Evolutionary conservation across 345 rosid genomes (phyloP), one percentile per base, ranked within the genome.

Genomic region (Citrus cavaleriei): DNA sequence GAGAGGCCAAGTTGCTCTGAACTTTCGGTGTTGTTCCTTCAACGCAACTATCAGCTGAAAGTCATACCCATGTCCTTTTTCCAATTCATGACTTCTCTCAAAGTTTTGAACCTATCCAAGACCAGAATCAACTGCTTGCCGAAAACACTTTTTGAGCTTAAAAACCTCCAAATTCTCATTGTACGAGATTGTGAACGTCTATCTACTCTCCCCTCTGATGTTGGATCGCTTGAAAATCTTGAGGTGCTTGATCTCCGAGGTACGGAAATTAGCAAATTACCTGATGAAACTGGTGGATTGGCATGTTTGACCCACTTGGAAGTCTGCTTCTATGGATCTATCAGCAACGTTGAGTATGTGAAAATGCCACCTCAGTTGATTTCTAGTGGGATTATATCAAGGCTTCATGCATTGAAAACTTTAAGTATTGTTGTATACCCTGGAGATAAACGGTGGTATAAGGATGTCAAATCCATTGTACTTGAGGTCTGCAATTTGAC

Each of bases 101-200:
- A 78, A 73, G 16, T 74, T 1, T 51, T 82, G 70, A 74, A 78
- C 79, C 21, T 82, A 32, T 78, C 81, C 30, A 70, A 55, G 42
- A 74, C 81, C 16, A 74, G 80, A 65, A 69, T 82, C 75, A 78
- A 79, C 24, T 73, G 59, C 46, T 51, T 82, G 79, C 81, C 84
- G 38, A 8, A 13, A 18, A 35, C 81, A 9, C 24, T 82, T 70
- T 68, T 30, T 7, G 7, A 74, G 34, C 81, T 82, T 37, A 14
- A 5, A 37, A 63, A 35, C 38, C 78, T 82, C 18, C 22, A 59
- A 57, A 13, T 24, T 10, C 79, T 82, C 9, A 6, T 74, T 60
- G 49, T 78, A 54, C 74, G 77, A 22, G 63, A 78, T 34, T 82
- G 77, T 78, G 73, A 74, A 60, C 77, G 67, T 42, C 79, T 82